Evolutionary conservation across 805 yeast genomes (phyloP).

Genomic region (Torulaspora microellipsoides): DNA sequence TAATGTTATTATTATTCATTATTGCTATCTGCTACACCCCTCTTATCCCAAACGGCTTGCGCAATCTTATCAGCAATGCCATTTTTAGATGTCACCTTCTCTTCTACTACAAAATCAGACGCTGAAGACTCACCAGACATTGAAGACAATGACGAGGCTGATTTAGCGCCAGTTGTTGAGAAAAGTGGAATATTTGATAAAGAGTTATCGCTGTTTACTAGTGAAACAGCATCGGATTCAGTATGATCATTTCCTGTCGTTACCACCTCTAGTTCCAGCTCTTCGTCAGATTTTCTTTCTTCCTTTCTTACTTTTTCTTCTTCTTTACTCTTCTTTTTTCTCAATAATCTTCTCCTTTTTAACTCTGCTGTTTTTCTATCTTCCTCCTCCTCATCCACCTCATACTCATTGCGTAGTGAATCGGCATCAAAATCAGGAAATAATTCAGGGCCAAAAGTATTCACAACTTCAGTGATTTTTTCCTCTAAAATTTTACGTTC

Average conservation of each 20-base stretch:
- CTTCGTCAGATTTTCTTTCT: conserved; percentile 6
- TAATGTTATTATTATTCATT: background rate
- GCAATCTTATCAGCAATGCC: conserved; percentile 23
- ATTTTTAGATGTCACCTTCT: conserved; percentile 8
- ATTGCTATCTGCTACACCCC: conserved; percentile 9
- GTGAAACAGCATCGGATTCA: conserved; percentile 45
- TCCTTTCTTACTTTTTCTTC: conserved; percentile 10
- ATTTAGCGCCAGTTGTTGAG: conserved; percentile 32
- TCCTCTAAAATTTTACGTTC: conserved; percentile 59
- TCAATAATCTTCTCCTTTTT: conserved; percentile 36
- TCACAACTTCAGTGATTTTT: conserved; percentile 74
- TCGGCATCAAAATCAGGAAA: conserved; percentile 74
- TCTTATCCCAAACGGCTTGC: conserved; percentile 26
- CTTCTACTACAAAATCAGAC: conserved; percentile 23
- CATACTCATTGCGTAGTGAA: conserved; percentile 23
- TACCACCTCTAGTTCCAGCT: background rate
- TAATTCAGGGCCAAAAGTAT: conserved; percentile 75
- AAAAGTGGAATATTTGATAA: conserved; percentile 39
- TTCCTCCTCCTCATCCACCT: conserved; percentile 31
- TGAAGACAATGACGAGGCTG: conserved; percentile 31
- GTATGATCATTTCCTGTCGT: conserved; percentile 34
- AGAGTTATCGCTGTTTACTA: conserved; percentile 35
- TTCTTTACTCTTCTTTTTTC: conserved; percentile 22
- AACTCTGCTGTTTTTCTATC: conserved; percentile 37
- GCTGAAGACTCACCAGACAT: conserved; percentile 19